Conservation (phyloP, 2,329 filamentous ascomycete genomes). For the Botrytis deweyae region DNA sequence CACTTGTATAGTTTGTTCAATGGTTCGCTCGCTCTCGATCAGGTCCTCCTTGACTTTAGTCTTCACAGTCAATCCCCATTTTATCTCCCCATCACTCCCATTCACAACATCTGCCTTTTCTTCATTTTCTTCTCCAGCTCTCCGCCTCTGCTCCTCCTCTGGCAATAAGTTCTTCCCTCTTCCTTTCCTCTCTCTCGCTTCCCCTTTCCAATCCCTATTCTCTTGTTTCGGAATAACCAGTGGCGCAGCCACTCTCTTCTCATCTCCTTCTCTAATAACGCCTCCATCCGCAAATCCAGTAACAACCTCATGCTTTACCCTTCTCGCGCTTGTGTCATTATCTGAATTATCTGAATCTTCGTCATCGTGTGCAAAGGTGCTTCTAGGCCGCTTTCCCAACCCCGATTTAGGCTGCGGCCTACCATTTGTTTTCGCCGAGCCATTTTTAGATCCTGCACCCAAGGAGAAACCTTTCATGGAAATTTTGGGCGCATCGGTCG, state of each 20-base stretch:
- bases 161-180: conserved; percentile 57
- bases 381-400: conserved; percentile 45
- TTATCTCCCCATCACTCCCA: conserved; percentile 40
- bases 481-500: conserved; percentile 37
- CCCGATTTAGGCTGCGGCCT: conserved; percentile 33
- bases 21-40: conserved; percentile 28
- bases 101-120: conserved; percentile 43
- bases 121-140: conserved; percentile 38
- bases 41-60: conserved; percentile 40
- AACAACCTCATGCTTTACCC: conserved; percentile 47
- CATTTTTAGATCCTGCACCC: conserved; percentile 38
- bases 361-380: conserved; percentile 58
- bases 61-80: conserved; percentile 52
- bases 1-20: conserved; percentile 21
- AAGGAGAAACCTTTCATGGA: conserved; percentile 44
- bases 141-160: conserved; percentile 50
- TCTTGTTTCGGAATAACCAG: conserved; percentile 57
- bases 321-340: conserved; percentile 44
- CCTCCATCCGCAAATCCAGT: conserved; percentile 52
- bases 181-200: conserved; percentile 46
- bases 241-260: conserved; percentile 34
- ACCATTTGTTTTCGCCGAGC: conserved; percentile 30
- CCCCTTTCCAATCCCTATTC: conserved; percentile 64
- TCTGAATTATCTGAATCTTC: conserved; percentile 49
- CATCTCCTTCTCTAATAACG: conserved; percentile 41